Evolutionary conservation across 768 basidiomycete genomes (phyloP).

Genomic region (Nevesoporus exiguus): DNA sequence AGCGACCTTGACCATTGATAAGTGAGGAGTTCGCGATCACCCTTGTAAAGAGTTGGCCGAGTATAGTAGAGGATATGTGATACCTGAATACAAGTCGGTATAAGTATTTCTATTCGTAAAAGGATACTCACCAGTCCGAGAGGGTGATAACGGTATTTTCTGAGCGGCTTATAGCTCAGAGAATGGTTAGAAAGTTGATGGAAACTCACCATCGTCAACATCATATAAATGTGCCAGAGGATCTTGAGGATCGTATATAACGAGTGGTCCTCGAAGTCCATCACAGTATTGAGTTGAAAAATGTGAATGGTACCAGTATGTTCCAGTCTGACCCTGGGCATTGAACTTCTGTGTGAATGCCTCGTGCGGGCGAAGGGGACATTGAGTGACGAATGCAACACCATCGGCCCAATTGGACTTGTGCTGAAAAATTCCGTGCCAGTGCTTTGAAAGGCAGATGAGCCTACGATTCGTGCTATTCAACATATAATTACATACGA

Average conservation of each 20-base stretch:
- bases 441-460: background rate
- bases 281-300: conserved; percentile 1
- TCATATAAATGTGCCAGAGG: conserved; percentile 33
- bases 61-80: background rate
- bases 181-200: background rate
- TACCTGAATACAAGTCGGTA: background rate
- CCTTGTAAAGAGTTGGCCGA: background rate
- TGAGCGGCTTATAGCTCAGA: background rate
- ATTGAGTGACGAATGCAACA: conserved; percentile 1
- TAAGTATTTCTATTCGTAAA: background rate
- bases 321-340: conserved; percentile 26
- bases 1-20: conserved; percentile 6
- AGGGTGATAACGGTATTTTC: conserved; percentile 36
- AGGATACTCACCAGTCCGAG: background rate
- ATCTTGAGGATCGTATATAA: conserved; percentile 7
- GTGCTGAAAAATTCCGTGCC: conserved; percentile 5
- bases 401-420: conserved; percentile 8
- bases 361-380: conserved; percentile 7
- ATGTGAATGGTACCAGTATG: conserved; percentile 41
- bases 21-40: background rate
- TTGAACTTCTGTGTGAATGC: conserved; percentile 38
- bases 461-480: conserved; percentile 10
- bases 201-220: conserved; percentile 37
- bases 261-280: conserved; percentile 28
- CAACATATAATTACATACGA: conserved; percentile 16